A percentile compares a stretch with the other conserved stretches of the same genome.
phyloP scores from a whole-genome alignment of 2,329 filamentous ascomycete genomes.

The Ophiostoma himal-ulmi region DNA sequence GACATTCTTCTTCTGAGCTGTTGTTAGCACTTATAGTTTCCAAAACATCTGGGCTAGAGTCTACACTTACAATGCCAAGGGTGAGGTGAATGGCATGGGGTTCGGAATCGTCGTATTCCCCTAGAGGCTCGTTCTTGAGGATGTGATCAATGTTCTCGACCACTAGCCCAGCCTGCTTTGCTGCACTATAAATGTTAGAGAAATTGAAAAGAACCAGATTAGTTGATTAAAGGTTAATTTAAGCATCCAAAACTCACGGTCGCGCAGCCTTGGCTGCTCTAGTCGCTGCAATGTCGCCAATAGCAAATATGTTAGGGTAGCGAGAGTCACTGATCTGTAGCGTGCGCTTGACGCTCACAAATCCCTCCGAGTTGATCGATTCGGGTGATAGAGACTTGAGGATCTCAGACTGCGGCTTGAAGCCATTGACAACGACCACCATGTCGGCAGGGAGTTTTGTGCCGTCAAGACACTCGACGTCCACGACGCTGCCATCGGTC shows the following conservation, averaged over 20 bases:
- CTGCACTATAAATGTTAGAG: conserved; percentile 1
- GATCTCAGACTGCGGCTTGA: conserved; percentile 20
- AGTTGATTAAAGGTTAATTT: too few relatives aligned
- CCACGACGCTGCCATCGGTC: background rate
- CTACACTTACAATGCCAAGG: conserved; percentile 18
- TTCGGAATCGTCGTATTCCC: conserved; percentile 15
- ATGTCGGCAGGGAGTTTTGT: conserved; percentile 17
- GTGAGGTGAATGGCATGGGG: conserved; percentile 24
- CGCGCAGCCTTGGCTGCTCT: conserved; percentile 36
- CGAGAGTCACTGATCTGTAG: conserved; percentile 23
- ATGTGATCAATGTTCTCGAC: conserved; percentile 23
- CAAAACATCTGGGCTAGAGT: background rate
- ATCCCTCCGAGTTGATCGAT: conserved; percentile 20
- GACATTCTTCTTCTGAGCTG: conserved; percentile 22
- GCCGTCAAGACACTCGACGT: conserved; percentile 20
- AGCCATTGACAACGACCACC: conserved; percentile 21
- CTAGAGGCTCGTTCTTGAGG: conserved; percentile 22
- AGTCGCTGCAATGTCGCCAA: conserved; percentile 58
- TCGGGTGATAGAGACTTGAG: conserved; percentile 17
- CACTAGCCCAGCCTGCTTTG: conserved; percentile 21
- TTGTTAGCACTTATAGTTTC: background rate
- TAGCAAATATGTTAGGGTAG: conserved; percentile 49
- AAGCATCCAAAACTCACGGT: background rate
- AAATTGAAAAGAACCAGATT: too few relatives aligned
- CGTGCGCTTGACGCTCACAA: conserved; percentile 20